Conservation (phyloP, 805 yeast genomes). For the Kazachstania viticola region DNA sequence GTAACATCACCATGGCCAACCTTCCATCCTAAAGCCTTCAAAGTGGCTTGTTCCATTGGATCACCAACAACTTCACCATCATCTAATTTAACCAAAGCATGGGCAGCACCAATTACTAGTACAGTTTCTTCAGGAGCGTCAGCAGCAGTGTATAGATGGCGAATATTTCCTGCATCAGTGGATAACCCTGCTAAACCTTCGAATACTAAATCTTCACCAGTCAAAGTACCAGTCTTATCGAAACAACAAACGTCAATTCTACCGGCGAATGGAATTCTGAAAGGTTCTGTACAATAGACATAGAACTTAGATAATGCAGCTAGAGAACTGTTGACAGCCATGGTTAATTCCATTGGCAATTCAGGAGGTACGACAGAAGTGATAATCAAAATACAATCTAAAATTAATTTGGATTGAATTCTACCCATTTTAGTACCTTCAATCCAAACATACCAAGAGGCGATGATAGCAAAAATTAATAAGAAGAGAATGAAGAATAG, state of each 20-base stretch:
- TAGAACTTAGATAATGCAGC: conserved; percentile 78
- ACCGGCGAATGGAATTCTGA: conserved; percentile 95
- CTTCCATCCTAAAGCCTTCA: conserved; percentile 77
- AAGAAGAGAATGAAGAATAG: conserved; percentile 83
- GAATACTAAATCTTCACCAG: conserved; percentile 91
- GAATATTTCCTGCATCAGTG: conserved; percentile 34
- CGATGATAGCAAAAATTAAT: conserved; percentile 84
- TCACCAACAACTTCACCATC: conserved; percentile 98
- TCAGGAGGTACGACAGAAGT: conserved; percentile 99
- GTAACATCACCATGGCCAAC: conserved; percentile 69
- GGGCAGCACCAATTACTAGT: conserved; percentile 83
- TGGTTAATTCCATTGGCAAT: conserved; percentile 95
- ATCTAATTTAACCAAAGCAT: conserved; percentile 86
- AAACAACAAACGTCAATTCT: conserved; percentile 97
- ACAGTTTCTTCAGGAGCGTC: conserved; percentile 63
- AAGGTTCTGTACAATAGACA: conserved; percentile 96
- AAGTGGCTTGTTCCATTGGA: conserved; percentile 96
- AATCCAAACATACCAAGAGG: conserved; percentile 96
- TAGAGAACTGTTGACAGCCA: conserved; percentile 92
- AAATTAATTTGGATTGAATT: conserved; percentile 80
- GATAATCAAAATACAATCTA: conserved; percentile 90
- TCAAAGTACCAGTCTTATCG: conserved; percentile 95
- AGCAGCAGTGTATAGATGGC: conserved; percentile 38
- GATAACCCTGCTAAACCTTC: conserved; percentile 89
- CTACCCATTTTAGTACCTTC: conserved; percentile 96